phyloP scores from a whole-genome alignment of 164 flowering plant genomes.

The Santalum album region DNA sequence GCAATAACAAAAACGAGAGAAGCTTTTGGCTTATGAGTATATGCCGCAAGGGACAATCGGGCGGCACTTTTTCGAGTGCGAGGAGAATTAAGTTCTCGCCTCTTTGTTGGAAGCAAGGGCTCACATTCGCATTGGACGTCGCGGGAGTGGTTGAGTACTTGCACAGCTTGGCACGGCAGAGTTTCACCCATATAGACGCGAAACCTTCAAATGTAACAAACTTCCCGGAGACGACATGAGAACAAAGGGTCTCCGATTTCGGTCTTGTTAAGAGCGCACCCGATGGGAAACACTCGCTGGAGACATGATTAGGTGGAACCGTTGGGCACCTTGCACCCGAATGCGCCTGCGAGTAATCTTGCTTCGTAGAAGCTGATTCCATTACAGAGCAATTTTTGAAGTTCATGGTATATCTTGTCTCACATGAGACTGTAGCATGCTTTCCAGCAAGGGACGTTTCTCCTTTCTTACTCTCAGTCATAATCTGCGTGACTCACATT shows the following conservation, averaged over 20 bases:
- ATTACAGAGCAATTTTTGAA: no score
- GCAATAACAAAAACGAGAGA: constrained; percentile 36
- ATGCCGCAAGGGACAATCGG: constrained; percentile 53
- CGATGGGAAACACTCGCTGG: no score
- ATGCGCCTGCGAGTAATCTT: no score
- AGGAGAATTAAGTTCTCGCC: constrained; percentile 15
- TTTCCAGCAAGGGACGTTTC: no score
- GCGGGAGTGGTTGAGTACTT: constrained; percentile 51
- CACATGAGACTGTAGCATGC: no score
- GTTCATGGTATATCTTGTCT: no score
- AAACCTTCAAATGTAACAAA: constrained; percentile 48
- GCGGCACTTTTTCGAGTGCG: constrained; percentile 33
- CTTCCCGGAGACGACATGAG: constrained; percentile 45
- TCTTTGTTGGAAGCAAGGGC: constrained; percentile 47
- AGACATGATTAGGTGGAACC: no score
- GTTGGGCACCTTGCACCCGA: no score
- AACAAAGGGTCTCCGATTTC: constrained; percentile 52
- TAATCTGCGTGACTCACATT: no score
- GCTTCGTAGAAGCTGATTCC: no score
- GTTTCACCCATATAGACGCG: constrained; percentile 49
- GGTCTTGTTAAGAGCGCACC: no score
- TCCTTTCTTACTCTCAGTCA: no score
- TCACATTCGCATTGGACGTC: constrained; percentile 42
- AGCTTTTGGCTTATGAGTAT: constrained; percentile 46
- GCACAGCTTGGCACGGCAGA: constrained; percentile 49